phyloP scores from a whole-genome alignment of 2,329 filamentous ascomycete genomes.

The Colletotrichum sp. region DNA sequence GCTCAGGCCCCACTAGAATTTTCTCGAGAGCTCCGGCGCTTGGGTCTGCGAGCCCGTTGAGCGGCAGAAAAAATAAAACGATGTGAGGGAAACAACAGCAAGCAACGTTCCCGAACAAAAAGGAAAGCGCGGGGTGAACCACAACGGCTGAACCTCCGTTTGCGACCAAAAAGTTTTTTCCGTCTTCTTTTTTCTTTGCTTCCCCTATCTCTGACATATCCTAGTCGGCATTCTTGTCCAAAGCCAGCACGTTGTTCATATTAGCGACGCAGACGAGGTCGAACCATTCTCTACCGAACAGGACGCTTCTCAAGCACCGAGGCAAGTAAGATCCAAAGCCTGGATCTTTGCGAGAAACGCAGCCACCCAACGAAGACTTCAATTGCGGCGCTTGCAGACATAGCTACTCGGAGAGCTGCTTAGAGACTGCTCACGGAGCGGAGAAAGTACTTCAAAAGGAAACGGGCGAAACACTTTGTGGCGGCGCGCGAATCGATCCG shows the following conservation, averaged over 20 bases:
- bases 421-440: background rate
- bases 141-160: background rate
- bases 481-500: background rate
- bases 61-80: background rate
- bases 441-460: background rate
- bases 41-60: background rate
- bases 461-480: background rate
- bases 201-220: background rate
- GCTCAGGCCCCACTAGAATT: background rate
- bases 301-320: background rate
- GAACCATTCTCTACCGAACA: background rate
- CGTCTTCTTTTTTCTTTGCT: background rate
- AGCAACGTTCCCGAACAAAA: background rate
- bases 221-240: background rate
- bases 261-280: background rate
- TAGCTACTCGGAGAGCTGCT: background rate
- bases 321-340: background rate
- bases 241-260: background rate
- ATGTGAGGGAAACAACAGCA: background rate
- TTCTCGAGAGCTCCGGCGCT: constrained; percentile 1
- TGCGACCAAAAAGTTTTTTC: background rate
- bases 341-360: background rate
- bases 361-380: background rate
- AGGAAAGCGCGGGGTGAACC: background rate
- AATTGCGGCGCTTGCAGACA: background rate